These are phyloP conservation scores for Alloascoidea hylecoeti DNA, from an alignment of 805 yeast species.

Conservation along the genomic window DNA sequence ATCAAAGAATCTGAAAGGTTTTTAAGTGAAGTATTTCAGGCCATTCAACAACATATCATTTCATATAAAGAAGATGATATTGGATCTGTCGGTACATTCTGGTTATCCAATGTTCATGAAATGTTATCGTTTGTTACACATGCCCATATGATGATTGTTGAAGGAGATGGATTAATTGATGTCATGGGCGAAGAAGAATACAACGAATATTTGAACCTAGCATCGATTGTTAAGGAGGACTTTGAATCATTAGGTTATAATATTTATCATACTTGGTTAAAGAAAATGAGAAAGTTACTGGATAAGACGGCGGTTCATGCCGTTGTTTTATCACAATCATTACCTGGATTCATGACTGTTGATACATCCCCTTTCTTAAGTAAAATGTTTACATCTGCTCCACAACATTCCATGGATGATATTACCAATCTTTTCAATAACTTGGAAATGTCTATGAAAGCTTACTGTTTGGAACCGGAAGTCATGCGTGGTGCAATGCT, in stretches of 20 bases:
- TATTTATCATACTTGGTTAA: slow-evolving; percentile 94
- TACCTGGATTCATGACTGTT: slow-evolving; percentile 91
- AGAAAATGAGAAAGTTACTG: slow-evolving; percentile 79
- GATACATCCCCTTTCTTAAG: slow-evolving; percentile 72
- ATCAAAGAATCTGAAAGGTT: slow-evolving; percentile 86
- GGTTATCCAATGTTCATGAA: slow-evolving; percentile 95
- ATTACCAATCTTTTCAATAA: slow-evolving; percentile 78
- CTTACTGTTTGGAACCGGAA: slow-evolving; percentile 74
- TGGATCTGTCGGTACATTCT: slow-evolving; percentile 87
- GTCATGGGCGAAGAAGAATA: slow-evolving; percentile 88
- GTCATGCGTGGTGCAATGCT: slow-evolving; percentile 75
- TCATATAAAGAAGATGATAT: slow-evolving; percentile 75
- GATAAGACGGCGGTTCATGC: slow-evolving; percentile 93
- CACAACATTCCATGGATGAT: slow-evolving; percentile 85
- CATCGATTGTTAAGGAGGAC: slow-evolving; percentile 86
- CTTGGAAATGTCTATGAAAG: slow-evolving; percentile 86
- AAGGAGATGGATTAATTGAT: slow-evolving; percentile 62
- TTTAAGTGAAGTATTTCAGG: slow-evolving; percentile 76
- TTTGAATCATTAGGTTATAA: slow-evolving; percentile 87
- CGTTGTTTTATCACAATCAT: slow-evolving; percentile 83
- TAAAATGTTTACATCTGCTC: slow-evolving; percentile 59
- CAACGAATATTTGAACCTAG: slow-evolving; percentile 76
- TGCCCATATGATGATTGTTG: slow-evolving; percentile 85
- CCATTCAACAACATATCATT: slow-evolving; percentile 74
- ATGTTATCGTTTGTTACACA: slow-evolving; percentile 86